A percentile compares a stretch with the other conserved stretches of the same genome.
Evolutionary conservation across 1,284 basidiomycete species (phyloP).

Genomic region (Tilletia horrida): DNA sequence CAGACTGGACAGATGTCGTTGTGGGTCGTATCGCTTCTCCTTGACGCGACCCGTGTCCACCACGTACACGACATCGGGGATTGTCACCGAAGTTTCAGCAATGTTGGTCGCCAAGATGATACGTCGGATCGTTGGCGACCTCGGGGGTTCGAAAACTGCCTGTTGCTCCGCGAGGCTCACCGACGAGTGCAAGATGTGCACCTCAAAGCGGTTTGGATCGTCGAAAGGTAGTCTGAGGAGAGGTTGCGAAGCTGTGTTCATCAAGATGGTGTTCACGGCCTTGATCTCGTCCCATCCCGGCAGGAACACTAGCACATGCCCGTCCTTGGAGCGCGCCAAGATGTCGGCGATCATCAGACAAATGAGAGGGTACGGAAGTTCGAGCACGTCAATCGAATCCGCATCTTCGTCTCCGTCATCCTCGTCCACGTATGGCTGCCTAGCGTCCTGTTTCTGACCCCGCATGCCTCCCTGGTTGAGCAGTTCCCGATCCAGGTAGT

Average conservation of each 20-base stretch:
- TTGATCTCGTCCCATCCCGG: conserved; percentile 91
- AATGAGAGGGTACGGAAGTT: conserved; percentile 78
- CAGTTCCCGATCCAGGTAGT: conserved; percentile 71
- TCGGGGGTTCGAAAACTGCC: conserved; percentile 67
- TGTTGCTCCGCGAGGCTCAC: conserved; percentile 88
- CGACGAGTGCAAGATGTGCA: conserved; percentile 88
- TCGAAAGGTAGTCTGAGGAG: conserved; percentile 55
- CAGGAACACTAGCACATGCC: conserved; percentile 86
- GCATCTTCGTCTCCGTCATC: conserved; percentile 34
- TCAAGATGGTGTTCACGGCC: conserved; percentile 69
- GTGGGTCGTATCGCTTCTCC: conserved; percentile 88
- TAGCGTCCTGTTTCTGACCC: not conserved
- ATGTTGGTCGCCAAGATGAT: conserved; percentile 92
- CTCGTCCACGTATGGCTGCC: conserved; percentile 9
- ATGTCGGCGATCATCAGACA: conserved; percentile 79
- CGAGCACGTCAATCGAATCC: conserved; percentile 66
- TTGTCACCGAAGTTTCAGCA: conserved; percentile 92
- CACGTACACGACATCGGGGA: conserved; percentile 93
- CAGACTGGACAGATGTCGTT: conserved; percentile 78
- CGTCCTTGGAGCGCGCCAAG: conserved; percentile 70
- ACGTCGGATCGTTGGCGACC: conserved; percentile 64
- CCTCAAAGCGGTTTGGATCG: conserved; percentile 61
- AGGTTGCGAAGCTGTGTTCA: conserved; percentile 58
- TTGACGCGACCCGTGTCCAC: conserved; percentile 85
- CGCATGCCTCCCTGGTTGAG: conserved; percentile 30